Evolutionary conservation across 306 rosid species (phyloP).

Genomic region (Begonia peltatifolia): DNA sequence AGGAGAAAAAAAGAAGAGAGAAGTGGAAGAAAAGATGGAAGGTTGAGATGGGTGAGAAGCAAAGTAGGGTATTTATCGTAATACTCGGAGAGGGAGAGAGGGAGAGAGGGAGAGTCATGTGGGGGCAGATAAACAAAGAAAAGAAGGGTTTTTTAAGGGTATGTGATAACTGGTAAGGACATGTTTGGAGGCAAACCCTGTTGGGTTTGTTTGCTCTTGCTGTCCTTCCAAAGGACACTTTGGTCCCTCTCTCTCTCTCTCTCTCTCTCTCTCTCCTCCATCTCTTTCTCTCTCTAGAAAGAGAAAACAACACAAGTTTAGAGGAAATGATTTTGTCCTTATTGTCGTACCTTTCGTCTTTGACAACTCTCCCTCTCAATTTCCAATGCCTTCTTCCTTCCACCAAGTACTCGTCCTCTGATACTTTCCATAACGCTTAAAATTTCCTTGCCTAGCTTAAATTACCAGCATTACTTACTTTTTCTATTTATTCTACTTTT

Average conservation of each 20-base stretch:
- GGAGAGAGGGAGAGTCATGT: conserved; percentile 23
- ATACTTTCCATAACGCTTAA: too few species aligned
- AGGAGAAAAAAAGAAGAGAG: background rate
- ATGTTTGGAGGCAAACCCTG: conserved; percentile 18
- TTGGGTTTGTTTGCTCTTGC: conserved; percentile 22
- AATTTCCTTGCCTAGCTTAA: too few species aligned
- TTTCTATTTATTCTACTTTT: too few species aligned
- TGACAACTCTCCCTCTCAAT: too few species aligned
- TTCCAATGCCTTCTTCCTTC: too few species aligned
- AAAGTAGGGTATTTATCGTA: conserved; percentile 32
- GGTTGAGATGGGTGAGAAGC: background rate
- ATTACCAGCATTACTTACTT: too few species aligned
- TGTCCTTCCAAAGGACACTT: conserved; percentile 35
- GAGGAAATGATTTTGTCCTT: too few species aligned
- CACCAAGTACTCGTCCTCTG: too few species aligned
- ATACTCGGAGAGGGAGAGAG: too few species aligned
- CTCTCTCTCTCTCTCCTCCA: too few species aligned
- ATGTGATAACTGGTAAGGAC: conserved; percentile 12
- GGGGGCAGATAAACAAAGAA: conserved; percentile 37
- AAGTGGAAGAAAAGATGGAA: background rate
- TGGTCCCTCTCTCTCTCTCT: conserved; percentile 29
- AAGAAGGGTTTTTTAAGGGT: conserved; percentile 19
- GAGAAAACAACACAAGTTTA: too few species aligned
- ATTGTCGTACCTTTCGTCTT: too few species aligned
- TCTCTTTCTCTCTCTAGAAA: background rate